A percentile compares a stretch with the other conserved stretches of the same genome.
phyloP scores from a whole-genome alignment of 2,329 filamentous ascomycete genomes.

The Pezicula carpinea region DNA sequence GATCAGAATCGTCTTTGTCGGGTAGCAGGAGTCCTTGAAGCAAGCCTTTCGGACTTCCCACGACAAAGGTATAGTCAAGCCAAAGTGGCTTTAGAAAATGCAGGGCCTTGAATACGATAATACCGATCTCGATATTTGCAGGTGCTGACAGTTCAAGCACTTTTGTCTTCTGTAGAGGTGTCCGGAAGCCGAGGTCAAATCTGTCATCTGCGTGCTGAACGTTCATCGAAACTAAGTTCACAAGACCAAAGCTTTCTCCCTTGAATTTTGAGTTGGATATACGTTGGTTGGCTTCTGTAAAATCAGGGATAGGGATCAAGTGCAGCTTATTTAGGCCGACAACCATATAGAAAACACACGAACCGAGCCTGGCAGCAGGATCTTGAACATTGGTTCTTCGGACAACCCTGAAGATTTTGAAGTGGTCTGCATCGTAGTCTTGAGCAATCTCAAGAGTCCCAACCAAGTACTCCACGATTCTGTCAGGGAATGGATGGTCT shows the following conservation, averaged over 20 bases:
- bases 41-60: constrained; percentile 52
- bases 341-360: constrained; percentile 63
- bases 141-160: constrained; percentile 59
- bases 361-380: constrained; percentile 61
- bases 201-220: constrained; percentile 60
- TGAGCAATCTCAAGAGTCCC: constrained; percentile 58
- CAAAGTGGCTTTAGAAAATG: constrained; percentile 63
- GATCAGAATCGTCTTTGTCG: constrained; percentile 50
- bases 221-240: constrained; percentile 54
- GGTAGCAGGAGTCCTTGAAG: constrained; percentile 41
- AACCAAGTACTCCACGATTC: constrained; percentile 57
- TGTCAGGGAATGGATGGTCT: constrained; percentile 48
- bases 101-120: constrained; percentile 55
- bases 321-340: constrained; percentile 67
- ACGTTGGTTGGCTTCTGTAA: constrained; percentile 41
- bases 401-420: constrained; percentile 65
- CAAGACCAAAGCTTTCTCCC: constrained; percentile 53
- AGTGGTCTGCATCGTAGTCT: constrained; percentile 64
- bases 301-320: constrained; percentile 59
- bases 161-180: constrained; percentile 50
- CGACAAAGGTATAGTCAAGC: constrained; percentile 57
- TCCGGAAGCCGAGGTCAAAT: constrained; percentile 60
- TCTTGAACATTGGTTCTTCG: constrained; percentile 53
- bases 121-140: constrained; percentile 59
- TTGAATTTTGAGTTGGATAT: constrained; percentile 37